phyloP scores from a whole-genome alignment of 352 stramenopile genomes.

The Pythium brachiatum region DNA sequence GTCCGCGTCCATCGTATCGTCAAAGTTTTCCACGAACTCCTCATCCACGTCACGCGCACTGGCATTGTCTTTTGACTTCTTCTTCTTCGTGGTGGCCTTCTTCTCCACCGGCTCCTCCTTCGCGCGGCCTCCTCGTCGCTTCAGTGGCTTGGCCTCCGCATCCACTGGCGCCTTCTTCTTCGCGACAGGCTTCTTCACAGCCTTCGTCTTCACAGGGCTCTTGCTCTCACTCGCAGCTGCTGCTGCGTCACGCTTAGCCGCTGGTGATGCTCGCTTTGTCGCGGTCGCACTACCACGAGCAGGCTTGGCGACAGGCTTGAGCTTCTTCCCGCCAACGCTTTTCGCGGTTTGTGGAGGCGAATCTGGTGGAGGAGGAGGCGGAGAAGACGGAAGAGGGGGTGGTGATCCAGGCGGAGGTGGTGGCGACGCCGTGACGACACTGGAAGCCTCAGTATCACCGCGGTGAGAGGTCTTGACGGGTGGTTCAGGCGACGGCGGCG shows the following conservation, averaged over 20 bases:
- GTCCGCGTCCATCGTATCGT: conserved; percentile 43
- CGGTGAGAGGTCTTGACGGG: neutral
- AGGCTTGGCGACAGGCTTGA: conserved; percentile 3
- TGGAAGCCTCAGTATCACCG: neutral
- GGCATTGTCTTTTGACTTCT: conserved; percentile 11
- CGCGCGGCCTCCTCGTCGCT: conserved; percentile 1
- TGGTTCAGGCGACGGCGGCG: conserved; percentile 14
- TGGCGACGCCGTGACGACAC: conserved; percentile 22
- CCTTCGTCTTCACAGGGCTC: conserved; percentile 2
- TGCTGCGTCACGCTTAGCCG: neutral
- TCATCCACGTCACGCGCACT: conserved; percentile 31
- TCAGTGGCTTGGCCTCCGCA: conserved; percentile 1
- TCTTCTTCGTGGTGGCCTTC: neutral
- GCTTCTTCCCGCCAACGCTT: conserved; percentile 25
- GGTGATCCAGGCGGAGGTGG: conserved; percentile 30
- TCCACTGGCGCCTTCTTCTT: conserved; percentile 2
- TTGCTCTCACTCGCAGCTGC: neutral
- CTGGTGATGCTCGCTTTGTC: conserved; percentile 13
- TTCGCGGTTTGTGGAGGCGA: conserved; percentile 1
- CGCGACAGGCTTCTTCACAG: conserved; percentile 3
- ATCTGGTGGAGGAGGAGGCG: conserved; percentile 22
- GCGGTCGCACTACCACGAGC: neutral
- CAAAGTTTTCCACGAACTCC: conserved; percentile 40
- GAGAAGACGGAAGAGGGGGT: conserved; percentile 27
- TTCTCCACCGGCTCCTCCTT: conserved; percentile 14